These are phyloP conservation scores for Botryotinia convoluta DNA, from an alignment of 2,329 filamentous ascomycete species.

Conservation along the genomic window DNA sequence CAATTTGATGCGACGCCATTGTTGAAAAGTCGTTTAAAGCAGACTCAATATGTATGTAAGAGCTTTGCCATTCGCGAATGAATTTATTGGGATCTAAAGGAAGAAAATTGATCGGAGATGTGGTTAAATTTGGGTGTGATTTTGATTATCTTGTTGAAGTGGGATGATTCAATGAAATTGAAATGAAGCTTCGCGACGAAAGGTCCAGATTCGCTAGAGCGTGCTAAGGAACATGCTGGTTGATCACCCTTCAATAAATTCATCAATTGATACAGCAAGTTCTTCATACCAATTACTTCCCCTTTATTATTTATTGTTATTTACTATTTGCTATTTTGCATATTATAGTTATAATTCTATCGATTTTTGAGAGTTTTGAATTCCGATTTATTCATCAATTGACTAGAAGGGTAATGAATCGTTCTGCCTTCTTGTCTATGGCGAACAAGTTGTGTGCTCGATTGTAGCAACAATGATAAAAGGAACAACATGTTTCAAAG, in stretches of 20 bases:
- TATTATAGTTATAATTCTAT: not conserved
- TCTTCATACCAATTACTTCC: not conserved
- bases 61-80: not conserved
- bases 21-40: not conserved
- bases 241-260: not conserved
- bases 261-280: not conserved
- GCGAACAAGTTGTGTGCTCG: no score
- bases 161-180: conserved; percentile 11
- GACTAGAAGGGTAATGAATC: not conserved
- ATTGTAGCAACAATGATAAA: not conserved
- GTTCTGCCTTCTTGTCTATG: not conserved
- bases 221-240: not conserved
- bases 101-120: not conserved
- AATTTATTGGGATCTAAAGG: not conserved
- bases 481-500: not conserved
- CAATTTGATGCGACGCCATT: conserved; percentile 69
- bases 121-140: not conserved
- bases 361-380: not conserved
- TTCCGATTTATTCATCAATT: not conserved
- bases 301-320: not conserved
- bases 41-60: not conserved
- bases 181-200: not conserved
- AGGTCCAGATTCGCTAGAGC: conserved; percentile 11
- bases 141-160: not conserved
- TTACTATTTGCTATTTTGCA: not conserved